A percentile compares a stretch with the other conserved stretches of the same genome.
These are phyloP conservation scores for Arbutus unedo DNA, from an alignment of 148 eudicot species.

Conservation along the genomic window DNA sequence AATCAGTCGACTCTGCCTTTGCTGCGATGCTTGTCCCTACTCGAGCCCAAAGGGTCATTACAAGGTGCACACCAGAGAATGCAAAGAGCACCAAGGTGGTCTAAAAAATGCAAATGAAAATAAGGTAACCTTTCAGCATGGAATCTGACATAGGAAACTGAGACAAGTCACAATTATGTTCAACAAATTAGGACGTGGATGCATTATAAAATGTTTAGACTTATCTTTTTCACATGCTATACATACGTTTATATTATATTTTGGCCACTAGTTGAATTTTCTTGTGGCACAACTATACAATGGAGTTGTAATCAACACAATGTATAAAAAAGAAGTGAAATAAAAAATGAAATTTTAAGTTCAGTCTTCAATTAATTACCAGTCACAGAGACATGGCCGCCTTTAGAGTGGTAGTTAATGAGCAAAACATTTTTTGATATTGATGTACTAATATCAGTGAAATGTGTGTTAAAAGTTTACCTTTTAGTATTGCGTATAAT, in stretches of 20 bases:
- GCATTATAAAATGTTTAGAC: background rate
- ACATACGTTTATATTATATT: background rate
- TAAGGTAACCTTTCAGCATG: background rate
- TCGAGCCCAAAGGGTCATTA: background rate
- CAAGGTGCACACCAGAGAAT: background rate
- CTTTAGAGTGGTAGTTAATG: too few relatives aligned
- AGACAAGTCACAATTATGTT: background rate
- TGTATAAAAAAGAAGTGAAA: background rate
- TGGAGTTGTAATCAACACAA: too few relatives aligned
- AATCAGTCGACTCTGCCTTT: too few relatives aligned
- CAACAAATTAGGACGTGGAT: background rate
- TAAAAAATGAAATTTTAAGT: too few relatives aligned
- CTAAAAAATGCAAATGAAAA: too few relatives aligned
- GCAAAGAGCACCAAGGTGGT: too few relatives aligned
- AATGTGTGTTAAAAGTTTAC: too few relatives aligned
- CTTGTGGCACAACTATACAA: background rate
- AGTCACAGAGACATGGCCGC: too few relatives aligned
- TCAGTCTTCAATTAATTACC: too few relatives aligned
- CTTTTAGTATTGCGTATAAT: background rate
- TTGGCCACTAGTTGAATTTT: background rate
- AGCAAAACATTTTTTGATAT: too few relatives aligned
- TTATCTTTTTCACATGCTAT: background rate
- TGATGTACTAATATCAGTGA: too few relatives aligned
- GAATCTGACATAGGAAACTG: background rate
- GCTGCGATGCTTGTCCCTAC: too few relatives aligned